Conservation (phyloP, 345 rosid genomes). For the Populus davidiana region DNA sequence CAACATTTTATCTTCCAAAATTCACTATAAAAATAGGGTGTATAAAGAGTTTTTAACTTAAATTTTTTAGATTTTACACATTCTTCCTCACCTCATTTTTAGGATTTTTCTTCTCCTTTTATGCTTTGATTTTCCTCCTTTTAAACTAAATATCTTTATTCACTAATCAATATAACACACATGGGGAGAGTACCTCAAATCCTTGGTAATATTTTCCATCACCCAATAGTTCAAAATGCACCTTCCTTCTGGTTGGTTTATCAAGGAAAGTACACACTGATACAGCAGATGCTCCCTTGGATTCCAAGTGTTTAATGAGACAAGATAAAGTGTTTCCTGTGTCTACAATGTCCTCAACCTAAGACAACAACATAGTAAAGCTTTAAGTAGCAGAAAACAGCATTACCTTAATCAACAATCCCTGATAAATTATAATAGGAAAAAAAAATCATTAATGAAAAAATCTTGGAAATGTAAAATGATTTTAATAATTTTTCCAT, state of each 20-base stretch:
- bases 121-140: too few species aligned
- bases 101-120: too few species aligned
- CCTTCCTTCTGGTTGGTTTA: slow-evolving; percentile 66
- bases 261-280: slow-evolving; percentile 84
- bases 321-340: slow-evolving; percentile 71
- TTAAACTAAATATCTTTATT: too few species aligned
- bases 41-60: too few species aligned
- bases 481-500: too few species aligned
- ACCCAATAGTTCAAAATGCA: slow-evolving; percentile 62
- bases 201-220: slow-evolving; percentile 79
- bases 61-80: too few species aligned
- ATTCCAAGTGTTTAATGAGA: slow-evolving; percentile 52
- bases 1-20: too few species aligned
- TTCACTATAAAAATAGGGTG: too few species aligned
- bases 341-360: slow-evolving; percentile 97
- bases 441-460: background rate
- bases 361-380: background rate
- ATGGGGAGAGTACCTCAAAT: slow-evolving; percentile 53
- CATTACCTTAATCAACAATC: background rate
- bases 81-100: too few species aligned
- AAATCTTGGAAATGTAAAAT: too few species aligned
- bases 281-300: slow-evolving; percentile 67
- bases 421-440: too few species aligned
- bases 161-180: too few species aligned
- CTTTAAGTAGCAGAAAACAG: background rate